These are phyloP conservation scores for Micractinium sp. DNA, from an alignment of 139 green algal species.

Conservation along the genomic window DNA sequence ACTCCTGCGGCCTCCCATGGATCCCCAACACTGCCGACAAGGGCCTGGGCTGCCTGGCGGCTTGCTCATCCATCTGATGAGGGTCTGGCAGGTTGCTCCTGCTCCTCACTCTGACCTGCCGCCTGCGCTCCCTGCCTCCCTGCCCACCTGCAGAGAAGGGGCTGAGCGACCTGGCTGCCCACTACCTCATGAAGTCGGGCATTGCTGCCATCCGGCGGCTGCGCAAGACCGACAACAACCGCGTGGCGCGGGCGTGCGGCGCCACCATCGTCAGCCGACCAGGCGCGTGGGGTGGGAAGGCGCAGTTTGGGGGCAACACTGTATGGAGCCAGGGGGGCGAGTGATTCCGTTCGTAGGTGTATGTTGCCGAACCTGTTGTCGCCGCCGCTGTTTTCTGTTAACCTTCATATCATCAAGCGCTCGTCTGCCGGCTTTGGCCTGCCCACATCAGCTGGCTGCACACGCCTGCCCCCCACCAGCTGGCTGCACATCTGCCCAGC, in stretches of 20 bases:
- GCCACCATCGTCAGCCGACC: slow-evolving; percentile 90
- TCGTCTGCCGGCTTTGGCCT: too few relatives aligned
- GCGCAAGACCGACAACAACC: slow-evolving; percentile 99
- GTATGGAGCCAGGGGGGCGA: too few relatives aligned
- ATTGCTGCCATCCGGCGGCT: slow-evolving; percentile 96
- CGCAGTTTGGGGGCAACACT: too few relatives aligned
- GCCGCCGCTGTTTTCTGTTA: too few relatives aligned
- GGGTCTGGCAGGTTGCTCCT: not conserved
- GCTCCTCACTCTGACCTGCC: not conserved
- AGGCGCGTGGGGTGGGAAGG: not conserved
- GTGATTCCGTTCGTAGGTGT: too few relatives aligned
- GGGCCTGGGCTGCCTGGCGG: slow-evolving; percentile 92
- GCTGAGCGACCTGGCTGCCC: slow-evolving; percentile 92
- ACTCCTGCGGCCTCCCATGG: not conserved
- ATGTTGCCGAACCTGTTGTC: too few relatives aligned
- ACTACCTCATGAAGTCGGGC: slow-evolving; percentile 92
- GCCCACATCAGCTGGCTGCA: too few relatives aligned
- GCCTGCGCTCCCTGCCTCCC: not conserved
- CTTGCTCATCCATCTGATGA: slow-evolving; percentile 50
- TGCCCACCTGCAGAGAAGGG: slow-evolving; percentile 84
- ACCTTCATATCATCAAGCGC: too few relatives aligned
- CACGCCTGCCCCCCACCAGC: not conserved
- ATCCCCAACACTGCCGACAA: slow-evolving; percentile 73
- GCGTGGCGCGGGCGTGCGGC: slow-evolving; percentile 90
- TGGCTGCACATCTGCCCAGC: not conserved